Base-by-base conservation (phyloP, 2,329 filamentous ascomycete species). In the Lasiodiplodia sp. region DNA sequence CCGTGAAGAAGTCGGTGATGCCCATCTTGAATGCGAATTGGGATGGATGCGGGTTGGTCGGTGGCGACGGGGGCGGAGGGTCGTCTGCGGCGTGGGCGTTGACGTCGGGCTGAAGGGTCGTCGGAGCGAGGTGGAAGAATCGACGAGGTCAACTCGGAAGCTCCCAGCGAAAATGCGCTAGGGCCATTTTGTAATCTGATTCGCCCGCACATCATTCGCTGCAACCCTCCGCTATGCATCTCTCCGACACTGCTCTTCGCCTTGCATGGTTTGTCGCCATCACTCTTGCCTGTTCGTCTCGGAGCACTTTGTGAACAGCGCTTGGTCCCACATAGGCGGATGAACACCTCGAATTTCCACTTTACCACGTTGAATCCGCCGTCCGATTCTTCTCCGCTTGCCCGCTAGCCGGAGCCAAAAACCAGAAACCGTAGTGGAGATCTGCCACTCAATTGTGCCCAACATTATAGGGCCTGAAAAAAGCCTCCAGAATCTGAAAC, bases 1-100 rank as follows among this genome's bases (percentile, higher is more conserved):
- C 87, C 81, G 85, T 83, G 82, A 90, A 85, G 81, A 88, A 87
- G 79, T 90, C 87, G 79, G 87, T 83, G 83, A 90, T 82, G 80
- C 87, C 87, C 88, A 90, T 90, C 56, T 57, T 67, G 52, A 14
- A 49, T 28, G 25, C 52, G 64, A 38, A 57, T 67, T 57, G 64
- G 64, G 16, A 56, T 66, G 52, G 57, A 16, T 28, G 25, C 38
- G 38, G 38, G 37, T 38, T 8, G 23, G 57, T 31, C 18, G 55
- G 28, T 21, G 14, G 18, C 31, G 31, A 34, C 31, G 31, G 53
- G 55, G 31, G 31, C 51, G 62, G 25, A 37, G 49, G 62, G 21
- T 55, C 40, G n/a, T 28, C 23, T 40, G 40, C 25, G 12, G 18
- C 47, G 44, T 51, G 47, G 40, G 56, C 28, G 66, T 67, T 67